Evolutionary conservation across 306 rosid species (phyloP).

Genomic region (Corylus heterophylla): DNA sequence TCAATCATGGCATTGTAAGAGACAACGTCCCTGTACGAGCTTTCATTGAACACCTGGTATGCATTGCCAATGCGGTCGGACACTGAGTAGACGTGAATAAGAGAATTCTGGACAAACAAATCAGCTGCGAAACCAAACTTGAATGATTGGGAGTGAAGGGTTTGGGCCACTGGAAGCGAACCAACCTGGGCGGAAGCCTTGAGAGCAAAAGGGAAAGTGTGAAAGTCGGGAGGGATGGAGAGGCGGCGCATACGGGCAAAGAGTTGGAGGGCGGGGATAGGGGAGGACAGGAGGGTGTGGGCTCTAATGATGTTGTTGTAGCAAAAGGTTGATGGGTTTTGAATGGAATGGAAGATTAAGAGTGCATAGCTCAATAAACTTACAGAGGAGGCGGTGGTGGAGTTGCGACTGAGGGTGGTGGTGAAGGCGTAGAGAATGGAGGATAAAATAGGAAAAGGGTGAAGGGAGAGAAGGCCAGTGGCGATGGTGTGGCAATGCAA

Average conservation of each 20-base stretch:
- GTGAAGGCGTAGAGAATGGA: constrained; percentile 45
- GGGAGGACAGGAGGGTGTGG: constrained; percentile 56
- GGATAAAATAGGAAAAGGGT: constrained; percentile 23
- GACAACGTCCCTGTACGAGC: constrained; percentile 39
- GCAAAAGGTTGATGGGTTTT: constrained; percentile 59
- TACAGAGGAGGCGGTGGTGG: background rate
- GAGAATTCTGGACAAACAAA: constrained; percentile 49
- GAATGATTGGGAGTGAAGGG: constrained; percentile 58
- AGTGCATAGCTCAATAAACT: constrained; percentile 39
- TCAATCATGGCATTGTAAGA: constrained; percentile 64
- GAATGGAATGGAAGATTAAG: constrained; percentile 53
- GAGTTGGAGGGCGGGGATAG: constrained; percentile 48
- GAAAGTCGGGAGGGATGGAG: constrained; percentile 62
- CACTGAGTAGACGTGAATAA: constrained; percentile 46
- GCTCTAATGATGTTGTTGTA: constrained; percentile 70
- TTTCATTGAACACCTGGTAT: constrained; percentile 38
- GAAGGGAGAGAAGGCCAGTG: constrained; percentile 33
- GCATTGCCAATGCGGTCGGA: constrained; percentile 37
- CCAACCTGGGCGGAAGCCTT: constrained; percentile 51
- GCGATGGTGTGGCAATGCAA: constrained; percentile 51
- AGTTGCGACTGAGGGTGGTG: constrained; percentile 21
- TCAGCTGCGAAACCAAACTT: constrained; percentile 48
- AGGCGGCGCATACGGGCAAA: constrained; percentile 54
- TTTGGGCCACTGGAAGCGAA: constrained; percentile 30
- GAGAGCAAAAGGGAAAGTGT: constrained; percentile 68